These are phyloP conservation scores for Pontederia crassipes DNA, from an alignment of 176 grass and related monocot genomes.

Conservation along the genomic window DNA sequence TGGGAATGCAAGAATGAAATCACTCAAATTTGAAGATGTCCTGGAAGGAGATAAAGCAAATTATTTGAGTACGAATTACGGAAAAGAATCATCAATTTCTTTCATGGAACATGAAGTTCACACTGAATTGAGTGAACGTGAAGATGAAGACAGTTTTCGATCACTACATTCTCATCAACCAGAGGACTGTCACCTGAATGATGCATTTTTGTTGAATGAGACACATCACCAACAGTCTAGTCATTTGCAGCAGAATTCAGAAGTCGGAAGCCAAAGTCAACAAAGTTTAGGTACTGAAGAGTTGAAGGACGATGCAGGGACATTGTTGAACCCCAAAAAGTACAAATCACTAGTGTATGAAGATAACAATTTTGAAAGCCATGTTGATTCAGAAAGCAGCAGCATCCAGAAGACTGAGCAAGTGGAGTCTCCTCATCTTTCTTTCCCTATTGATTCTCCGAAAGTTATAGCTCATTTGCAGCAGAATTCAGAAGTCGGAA, in stretches of 20 bases:
- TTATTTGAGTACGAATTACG: background rate
- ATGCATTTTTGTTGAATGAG: too few species aligned
- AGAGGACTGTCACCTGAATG: too few species aligned
- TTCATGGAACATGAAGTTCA: constrained; percentile 13
- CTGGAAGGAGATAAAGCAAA: constrained; percentile 6
- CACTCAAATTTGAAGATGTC: constrained; percentile 49
- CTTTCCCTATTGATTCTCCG: constrained; percentile 21
- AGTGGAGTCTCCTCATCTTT: constrained; percentile 3
- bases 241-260: constrained; percentile 25
- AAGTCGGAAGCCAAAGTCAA: constrained; percentile 15
- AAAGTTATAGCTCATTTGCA: constrained; percentile 21
- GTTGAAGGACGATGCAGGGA: constrained; percentile 14
- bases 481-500: constrained; percentile 12
- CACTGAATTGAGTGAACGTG: background rate
- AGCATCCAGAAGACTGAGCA: background rate
- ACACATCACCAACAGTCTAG: too few species aligned
- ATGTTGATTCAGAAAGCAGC: constrained; percentile 8
- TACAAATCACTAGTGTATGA: background rate
- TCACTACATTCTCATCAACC: background rate
- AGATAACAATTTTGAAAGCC: constrained; percentile 19
- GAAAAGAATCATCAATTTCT: background rate
- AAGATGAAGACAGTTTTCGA: constrained; percentile 5
- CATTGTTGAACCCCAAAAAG: constrained; percentile 7
- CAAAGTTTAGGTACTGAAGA: constrained; percentile 4
- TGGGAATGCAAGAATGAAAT: constrained; percentile 57